Evolutionary conservation across 148 eudicot species (phyloP).

Genomic region (Spergularia bocconei): DNA sequence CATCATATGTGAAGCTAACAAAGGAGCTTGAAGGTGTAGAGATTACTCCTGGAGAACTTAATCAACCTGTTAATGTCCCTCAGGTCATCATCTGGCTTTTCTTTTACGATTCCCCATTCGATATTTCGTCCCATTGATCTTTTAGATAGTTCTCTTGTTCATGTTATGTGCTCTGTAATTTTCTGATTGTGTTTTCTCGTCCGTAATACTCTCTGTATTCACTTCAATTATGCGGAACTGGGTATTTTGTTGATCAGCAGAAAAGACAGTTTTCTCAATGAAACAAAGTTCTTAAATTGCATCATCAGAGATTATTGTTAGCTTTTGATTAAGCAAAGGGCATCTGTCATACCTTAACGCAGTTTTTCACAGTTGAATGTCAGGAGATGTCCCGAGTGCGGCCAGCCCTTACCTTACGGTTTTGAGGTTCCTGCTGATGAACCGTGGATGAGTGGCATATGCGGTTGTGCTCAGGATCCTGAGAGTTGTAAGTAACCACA

Average conservation of each 20-base stretch:
- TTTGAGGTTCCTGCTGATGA: conserved; percentile 44
- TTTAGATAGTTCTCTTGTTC: no score
- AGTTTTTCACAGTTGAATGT: conserved; percentile 30
- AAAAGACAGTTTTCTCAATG: not conserved
- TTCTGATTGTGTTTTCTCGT: no score
- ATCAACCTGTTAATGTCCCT: conserved; percentile 62
- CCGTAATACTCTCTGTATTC: no score
- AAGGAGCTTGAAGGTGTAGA: conserved; percentile 41
- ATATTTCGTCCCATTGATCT: no score
- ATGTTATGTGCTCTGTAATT: no score
- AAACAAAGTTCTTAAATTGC: no score
- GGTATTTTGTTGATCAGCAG: not conserved
- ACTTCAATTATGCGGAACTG: no score
- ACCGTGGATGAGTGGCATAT: conserved; percentile 44
- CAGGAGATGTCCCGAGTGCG: conserved; percentile 38
- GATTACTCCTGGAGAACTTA: conserved; percentile 68
- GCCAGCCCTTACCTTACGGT: conserved; percentile 40
- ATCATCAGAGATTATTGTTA: no score
- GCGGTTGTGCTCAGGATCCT: conserved; percentile 37
- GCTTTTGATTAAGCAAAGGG: not conserved
- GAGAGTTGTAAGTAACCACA: conserved; percentile 35
- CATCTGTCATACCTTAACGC: conserved; percentile 2
- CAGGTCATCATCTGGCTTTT: conserved; percentile 30
- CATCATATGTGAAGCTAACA: conserved; percentile 55
- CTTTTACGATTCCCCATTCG: not conserved